phyloP scores from a whole-genome alignment of 75 land plant species.

The Gnetum montanum region DNA sequence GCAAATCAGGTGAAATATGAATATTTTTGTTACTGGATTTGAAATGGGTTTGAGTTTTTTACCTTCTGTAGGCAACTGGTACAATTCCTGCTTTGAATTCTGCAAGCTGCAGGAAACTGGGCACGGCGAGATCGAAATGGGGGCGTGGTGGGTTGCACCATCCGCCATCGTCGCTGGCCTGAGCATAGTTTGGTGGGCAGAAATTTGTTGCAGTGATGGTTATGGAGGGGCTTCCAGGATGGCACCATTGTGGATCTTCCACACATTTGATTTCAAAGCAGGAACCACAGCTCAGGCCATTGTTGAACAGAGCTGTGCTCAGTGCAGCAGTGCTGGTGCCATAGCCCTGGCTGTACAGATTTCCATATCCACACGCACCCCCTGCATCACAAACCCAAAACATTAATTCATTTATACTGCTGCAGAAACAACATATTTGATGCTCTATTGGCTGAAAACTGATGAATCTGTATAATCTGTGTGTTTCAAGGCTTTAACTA shows the following conservation, averaged over 20 bases:
- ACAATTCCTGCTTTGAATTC: conserved; percentile 66
- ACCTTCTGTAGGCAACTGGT: conserved; percentile 35
- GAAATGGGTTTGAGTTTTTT: too few relatives aligned
- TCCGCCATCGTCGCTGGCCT: conserved; percentile 64
- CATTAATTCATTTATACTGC: too few relatives aligned
- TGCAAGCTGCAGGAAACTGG: conserved; percentile 76
- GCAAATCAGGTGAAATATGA: too few relatives aligned
- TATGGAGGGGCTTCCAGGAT: conserved; percentile 48
- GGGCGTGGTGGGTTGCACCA: too few relatives aligned
- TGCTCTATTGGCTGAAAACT: too few relatives aligned
- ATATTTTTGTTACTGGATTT: too few relatives aligned
- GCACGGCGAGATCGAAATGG: conserved; percentile 88
- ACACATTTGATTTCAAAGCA: conserved; percentile 66
- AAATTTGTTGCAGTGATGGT: conserved; percentile 70
- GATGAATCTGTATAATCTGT: too few relatives aligned
- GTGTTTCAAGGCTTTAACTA: too few relatives aligned
- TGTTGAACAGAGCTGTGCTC: too few relatives aligned
- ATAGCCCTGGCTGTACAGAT: too few relatives aligned
- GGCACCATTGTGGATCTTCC: conserved; percentile 47
- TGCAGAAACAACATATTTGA: too few relatives aligned
- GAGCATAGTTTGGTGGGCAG: too few relatives aligned
- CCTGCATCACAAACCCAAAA: conserved; percentile 18
- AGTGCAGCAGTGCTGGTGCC: conserved; percentile 56
- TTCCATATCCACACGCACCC: conserved; percentile 67
- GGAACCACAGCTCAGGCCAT: conserved; percentile 48